These are phyloP conservation scores for Phaeomoniella chlamydospora DNA, from an alignment of 2,329 filamentous ascomycete species.

Conservation along the genomic window DNA sequence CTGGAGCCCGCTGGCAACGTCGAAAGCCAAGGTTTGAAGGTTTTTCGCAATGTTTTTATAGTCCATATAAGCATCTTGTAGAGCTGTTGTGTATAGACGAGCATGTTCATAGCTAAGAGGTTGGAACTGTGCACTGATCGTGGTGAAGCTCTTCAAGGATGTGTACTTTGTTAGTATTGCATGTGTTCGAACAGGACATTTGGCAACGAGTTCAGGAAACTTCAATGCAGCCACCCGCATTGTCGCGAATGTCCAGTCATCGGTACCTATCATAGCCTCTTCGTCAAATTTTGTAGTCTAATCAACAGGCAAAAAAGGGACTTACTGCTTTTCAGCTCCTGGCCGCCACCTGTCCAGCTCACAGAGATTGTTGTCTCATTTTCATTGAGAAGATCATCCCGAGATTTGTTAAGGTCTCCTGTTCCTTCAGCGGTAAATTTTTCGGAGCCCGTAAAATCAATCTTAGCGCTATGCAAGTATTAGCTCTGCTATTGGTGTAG, in stretches of 20 bases:
- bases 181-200: not conserved
- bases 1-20: too few relatives aligned
- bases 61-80: not conserved
- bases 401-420: conserved; percentile 3
- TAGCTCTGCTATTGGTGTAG: conserved; percentile 16
- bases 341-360: conserved; percentile 19
- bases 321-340: too few relatives aligned
- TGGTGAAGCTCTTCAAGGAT: not conserved
- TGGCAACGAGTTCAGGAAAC: not conserved
- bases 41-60: not conserved
- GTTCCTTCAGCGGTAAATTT: not conserved
- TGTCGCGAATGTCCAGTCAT: not conserved
- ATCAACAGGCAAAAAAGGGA: too few relatives aligned
- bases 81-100: not conserved
- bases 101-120: not conserved
- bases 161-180: not conserved
- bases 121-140: not conserved
- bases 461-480: conserved; percentile 17
- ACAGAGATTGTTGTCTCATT: conserved; percentile 19
- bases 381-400: conserved; percentile 8
- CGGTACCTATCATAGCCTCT: too few relatives aligned
- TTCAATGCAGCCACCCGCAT: not conserved
- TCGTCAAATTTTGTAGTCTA: too few relatives aligned
- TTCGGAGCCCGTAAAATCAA: conserved; percentile 9
- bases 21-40: not conserved